Conservation (phyloP, 169 alveolate species). For the Plasmodium vivax region DNA sequence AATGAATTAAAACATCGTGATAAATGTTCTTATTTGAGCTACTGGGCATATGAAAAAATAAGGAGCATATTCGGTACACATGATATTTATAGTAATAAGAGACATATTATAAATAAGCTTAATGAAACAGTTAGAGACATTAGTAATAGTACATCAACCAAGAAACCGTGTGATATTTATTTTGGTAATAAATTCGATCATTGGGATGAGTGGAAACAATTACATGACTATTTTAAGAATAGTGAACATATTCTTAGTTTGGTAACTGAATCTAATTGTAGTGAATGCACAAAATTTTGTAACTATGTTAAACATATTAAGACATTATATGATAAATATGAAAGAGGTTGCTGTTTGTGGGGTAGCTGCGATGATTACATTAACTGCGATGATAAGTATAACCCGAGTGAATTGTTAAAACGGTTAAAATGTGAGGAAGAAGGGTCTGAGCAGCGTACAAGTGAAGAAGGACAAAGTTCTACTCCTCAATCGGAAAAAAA, state of each 20-base stretch:
- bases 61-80: not conserved
- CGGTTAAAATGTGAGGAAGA: not conserved
- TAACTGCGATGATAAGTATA: not conserved
- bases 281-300: not conserved
- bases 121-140: not conserved
- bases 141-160: not conserved
- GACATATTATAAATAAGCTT: not conserved
- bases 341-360: not conserved
- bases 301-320: not conserved
- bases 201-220: not conserved
- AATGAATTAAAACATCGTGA: not conserved
- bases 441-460: not conserved
- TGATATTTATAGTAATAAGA: too few species aligned
- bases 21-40: not conserved
- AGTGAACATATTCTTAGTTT: not conserved
- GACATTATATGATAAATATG: too few species aligned
- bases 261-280: too few species aligned
- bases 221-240: not conserved
- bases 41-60: not conserved
- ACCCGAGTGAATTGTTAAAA: not conserved
- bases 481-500: not conserved
- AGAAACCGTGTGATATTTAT: not conserved
- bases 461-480: not conserved
- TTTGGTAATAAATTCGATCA: not conserved
- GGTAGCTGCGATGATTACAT: not conserved